These are phyloP conservation scores for Diaporthe ilicicola DNA, from an alignment of 2,329 filamentous ascomycete genomes.

Conservation along the genomic window DNA sequence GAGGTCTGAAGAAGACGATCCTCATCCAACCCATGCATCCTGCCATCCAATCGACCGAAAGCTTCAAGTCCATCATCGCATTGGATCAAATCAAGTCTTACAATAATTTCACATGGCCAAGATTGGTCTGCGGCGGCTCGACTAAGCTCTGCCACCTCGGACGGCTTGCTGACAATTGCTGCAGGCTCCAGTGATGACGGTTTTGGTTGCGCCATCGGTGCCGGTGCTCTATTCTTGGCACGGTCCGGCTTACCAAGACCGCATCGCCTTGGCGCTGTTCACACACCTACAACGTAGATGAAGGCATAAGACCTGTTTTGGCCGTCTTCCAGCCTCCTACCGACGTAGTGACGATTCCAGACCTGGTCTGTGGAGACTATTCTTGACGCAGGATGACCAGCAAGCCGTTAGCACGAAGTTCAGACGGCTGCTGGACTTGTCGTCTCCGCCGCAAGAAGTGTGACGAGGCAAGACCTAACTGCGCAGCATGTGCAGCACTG, in stretches of 20 bases:
- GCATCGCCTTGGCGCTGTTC: neutral
- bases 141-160: too few species aligned
- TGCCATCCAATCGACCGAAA: neutral
- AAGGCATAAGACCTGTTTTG: neutral
- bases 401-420: constrained; percentile 47
- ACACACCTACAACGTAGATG: neutral
- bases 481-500: constrained; percentile 61
- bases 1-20: neutral
- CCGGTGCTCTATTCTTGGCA: neutral
- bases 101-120: neutral
- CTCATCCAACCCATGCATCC: neutral
- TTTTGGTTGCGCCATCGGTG: neutral
- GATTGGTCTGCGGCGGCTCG: too few species aligned
- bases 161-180: neutral
- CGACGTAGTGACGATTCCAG: neutral
- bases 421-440: constrained; percentile 68
- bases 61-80: neutral
- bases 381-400: constrained; percentile 31
- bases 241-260: constrained; percentile 9
- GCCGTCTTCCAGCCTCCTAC: neutral
- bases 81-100: neutral
- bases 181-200: neutral
- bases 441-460: constrained; percentile 70
- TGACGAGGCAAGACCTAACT: constrained; percentile 52
- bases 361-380: neutral